Evolutionary conservation across 2,329 filamentous ascomycete species (phyloP).

Genomic region (Diplodia seriata): DNA sequence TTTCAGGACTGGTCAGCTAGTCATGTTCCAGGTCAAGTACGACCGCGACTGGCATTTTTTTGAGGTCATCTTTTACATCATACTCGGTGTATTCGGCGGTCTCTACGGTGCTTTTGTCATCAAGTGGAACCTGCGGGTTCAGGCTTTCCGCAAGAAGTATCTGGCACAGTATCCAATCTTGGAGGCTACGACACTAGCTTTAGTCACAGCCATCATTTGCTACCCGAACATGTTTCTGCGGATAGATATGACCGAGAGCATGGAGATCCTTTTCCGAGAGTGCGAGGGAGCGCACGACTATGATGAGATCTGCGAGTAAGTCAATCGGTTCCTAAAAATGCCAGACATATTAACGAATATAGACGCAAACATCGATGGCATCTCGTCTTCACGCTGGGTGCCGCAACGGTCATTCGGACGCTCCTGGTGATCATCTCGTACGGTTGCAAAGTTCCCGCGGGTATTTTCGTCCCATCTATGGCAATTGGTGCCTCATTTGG

Average conservation of each 20-base stretch:
- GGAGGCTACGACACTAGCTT: conserved; percentile 84
- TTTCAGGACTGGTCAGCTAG: conserved; percentile 93
- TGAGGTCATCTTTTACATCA: conserved; percentile 88
- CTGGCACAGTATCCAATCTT: conserved; percentile 81
- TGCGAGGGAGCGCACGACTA: conserved; percentile 91
- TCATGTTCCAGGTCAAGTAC: conserved; percentile 99
- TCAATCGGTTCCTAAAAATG: conserved; percentile 40
- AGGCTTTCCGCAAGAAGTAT: conserved; percentile 94
- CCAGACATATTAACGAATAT: conserved; percentile 34
- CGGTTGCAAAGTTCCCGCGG: conserved; percentile 95
- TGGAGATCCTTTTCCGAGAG: conserved; percentile 96
- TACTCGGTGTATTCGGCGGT: conserved; percentile 91
- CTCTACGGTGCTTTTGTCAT: conserved; percentile 97
- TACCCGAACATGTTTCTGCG: conserved; percentile 94
- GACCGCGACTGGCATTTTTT: conserved; percentile 98
- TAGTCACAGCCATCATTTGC: conserved; percentile 86
- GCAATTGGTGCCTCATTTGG: conserved; percentile 95
- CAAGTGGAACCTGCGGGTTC: conserved; percentile 92
- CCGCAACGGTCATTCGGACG: conserved; percentile 81
- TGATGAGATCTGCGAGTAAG: conserved; percentile 82
- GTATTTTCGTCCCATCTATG: conserved; percentile 98
- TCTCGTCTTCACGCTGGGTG: conserved; percentile 77
- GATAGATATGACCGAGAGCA: conserved; percentile 99
- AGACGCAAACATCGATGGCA: conserved; percentile 71
- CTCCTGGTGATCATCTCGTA: conserved; percentile 94